A percentile compares a stretch with the other conserved stretches of the same genome.
These are phyloP conservation scores for Ailanthus altissimus DNA, from an alignment of 345 rosid species.

Conservation along the genomic window DNA sequence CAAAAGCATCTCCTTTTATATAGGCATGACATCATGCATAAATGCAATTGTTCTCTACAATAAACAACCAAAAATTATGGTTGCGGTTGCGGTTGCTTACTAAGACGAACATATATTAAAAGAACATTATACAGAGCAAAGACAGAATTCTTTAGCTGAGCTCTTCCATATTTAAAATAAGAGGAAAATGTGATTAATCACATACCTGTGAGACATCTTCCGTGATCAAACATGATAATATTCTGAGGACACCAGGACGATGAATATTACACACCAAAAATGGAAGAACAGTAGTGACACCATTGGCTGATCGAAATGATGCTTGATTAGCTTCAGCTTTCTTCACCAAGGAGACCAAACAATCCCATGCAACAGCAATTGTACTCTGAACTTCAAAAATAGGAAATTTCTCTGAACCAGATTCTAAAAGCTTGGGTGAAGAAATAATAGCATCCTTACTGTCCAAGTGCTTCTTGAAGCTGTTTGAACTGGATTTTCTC, in stretches of 20 bases:
- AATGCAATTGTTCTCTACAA: neutral
- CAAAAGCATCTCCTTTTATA: neutral
- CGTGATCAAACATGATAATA: constrained; percentile 88
- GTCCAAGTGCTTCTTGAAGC: constrained; percentile 85
- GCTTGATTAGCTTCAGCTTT: constrained; percentile 92
- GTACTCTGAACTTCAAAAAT: constrained; percentile 87
- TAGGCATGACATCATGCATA: constrained; percentile 9
- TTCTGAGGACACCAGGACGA: constrained; percentile 87
- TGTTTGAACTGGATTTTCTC: constrained; percentile 66
- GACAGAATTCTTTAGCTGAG: neutral
- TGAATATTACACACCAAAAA: constrained; percentile 79
- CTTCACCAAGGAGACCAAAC: constrained; percentile 86
- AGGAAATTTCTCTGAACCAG: constrained; percentile 75
- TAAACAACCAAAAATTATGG: neutral
- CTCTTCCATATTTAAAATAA: constrained; percentile 13
- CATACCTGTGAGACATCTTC: constrained; percentile 88
- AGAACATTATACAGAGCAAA: neutral
- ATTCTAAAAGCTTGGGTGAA: constrained; percentile 87
- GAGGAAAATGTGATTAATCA: constrained; percentile 8
- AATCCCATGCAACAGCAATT: constrained; percentile 90
- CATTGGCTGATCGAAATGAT: constrained; percentile 86
- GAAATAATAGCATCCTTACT: constrained; percentile 81
- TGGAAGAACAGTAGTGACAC: constrained; percentile 81
- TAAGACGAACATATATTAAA: neutral
- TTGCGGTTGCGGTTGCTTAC: neutral